Base-by-base conservation (phyloP, 2,329 filamentous ascomycete genomes). In the Penicillium sp. region DNA sequence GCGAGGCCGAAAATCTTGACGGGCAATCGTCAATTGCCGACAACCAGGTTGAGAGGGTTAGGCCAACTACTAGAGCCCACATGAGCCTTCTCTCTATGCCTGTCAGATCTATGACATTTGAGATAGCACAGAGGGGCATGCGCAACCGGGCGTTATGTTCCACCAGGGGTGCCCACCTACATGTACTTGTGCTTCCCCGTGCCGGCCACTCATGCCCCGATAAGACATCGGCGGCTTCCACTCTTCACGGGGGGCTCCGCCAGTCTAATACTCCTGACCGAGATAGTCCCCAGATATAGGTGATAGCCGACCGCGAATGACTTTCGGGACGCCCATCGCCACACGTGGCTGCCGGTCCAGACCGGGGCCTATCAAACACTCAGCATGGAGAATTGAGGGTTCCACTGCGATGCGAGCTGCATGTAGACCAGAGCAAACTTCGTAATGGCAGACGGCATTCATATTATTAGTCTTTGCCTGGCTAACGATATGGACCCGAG, bases 221-320 rank as follows among this genome's bases (percentile, higher is more conserved):
- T 43, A 50, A 38, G 44, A 27, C 41, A 18, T 45, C 47, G 47
- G 47, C 41, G 41, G 41, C 44, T 37, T 50, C 47, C 47, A 49
- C 38, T 16, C 4, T 8, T 13, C 10, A 28, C 47, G 47, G 47
- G 27, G 19, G 17, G 7, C 47, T 48, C 47, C 47, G 47, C 17
- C 30, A 38, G n/a, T 29, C 42, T 20, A 19, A 16, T 33, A 4
- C 9, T 10, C 7, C 13, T 32, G 17, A n/a, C 19, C 37, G 7
- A 47, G 47, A 43, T 43, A 47, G 37, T 36, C 44, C 38, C 36
- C 35, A 47, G 44, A 47, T 45, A 41, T 38, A 29, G 16, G 13
- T 8, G 43, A 43, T 49, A 47, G 36, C 36, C 29, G 28, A 38
- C 19, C 18, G 19, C 36, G 28, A 27, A 32, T 40, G 21, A 36